Percentiles rank a stretch among this genome's conserved stretches.
These are phyloP conservation scores for Pseudocercospora pini-densiflorae DNA, from an alignment of 2,329 filamentous ascomycete genomes.

Conservation along the genomic window DNA sequence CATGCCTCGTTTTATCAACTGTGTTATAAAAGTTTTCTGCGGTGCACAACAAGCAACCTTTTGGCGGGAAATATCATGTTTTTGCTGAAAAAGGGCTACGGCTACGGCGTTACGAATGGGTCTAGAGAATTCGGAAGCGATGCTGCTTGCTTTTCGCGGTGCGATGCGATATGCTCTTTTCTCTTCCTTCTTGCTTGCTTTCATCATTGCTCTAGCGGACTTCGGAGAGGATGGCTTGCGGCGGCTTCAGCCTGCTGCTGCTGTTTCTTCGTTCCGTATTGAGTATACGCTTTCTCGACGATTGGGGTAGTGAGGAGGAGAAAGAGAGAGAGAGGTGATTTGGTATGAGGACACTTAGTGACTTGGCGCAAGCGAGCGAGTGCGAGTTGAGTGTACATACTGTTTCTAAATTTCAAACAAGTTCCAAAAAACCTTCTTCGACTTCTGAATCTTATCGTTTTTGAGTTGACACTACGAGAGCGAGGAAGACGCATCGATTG, in stretches of 20 bases:
- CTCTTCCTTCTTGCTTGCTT: constrained; percentile 11
- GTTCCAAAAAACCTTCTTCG: too few species aligned
- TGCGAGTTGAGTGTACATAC: background rate
- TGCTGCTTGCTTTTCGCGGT: constrained; percentile 4
- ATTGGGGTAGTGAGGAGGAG: background rate
- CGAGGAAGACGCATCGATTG: too few species aligned
- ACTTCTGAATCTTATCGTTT: too few species aligned
- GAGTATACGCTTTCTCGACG: constrained; percentile 13
- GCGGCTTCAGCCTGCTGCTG: too few species aligned
- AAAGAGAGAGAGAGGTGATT: background rate
- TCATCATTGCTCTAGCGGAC: constrained; percentile 17
- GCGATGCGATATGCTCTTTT: constrained; percentile 24
- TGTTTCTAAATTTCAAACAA: too few species aligned
- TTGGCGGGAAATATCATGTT: constrained; percentile 8
- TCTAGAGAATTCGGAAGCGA: constrained; percentile 14
- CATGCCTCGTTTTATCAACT: constrained; percentile 6
- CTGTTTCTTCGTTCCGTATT: too few species aligned
- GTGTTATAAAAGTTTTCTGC: constrained; percentile 22
- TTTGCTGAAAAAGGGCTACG: constrained; percentile 20
- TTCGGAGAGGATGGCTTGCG: constrained; percentile 7
- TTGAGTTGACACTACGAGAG: too few species aligned
- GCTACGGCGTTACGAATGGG: constrained; percentile 24
- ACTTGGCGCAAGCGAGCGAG: background rate
- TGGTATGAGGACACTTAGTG: background rate
- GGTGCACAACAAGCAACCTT: constrained; percentile 14